Conservation (phyloP, 441 rosid species). For the Populus hybrid region DNA sequence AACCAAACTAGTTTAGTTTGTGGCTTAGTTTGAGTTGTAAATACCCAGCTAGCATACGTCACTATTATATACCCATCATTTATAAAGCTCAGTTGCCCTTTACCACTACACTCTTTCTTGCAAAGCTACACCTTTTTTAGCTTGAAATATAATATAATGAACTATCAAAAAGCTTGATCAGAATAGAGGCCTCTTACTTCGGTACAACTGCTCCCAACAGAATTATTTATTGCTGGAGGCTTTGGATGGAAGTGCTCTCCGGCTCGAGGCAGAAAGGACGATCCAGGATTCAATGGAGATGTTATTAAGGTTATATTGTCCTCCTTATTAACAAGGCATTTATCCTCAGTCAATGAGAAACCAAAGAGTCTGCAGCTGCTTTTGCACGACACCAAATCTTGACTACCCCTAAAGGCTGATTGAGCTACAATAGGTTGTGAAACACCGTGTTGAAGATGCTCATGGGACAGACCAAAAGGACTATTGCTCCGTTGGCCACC, state of each 20-base stretch:
- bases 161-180: constrained; percentile 37
- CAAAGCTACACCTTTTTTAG: not conserved
- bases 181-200: constrained; percentile 53
- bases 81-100: not conserved
- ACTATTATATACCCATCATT: no score
- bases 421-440: constrained; percentile 31
- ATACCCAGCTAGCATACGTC: no score
- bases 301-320: constrained; percentile 26
- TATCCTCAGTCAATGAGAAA: constrained; percentile 71
- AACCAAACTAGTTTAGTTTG: not conserved
- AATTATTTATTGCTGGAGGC: constrained; percentile 32
- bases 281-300: constrained; percentile 25
- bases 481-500: constrained; percentile 16
- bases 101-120: not conserved
- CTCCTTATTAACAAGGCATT: constrained; percentile 30
- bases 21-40: no score
- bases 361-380: constrained; percentile 93
- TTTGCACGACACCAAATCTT: constrained; percentile 49
- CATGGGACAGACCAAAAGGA: constrained; percentile 23
- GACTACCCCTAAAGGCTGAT: constrained; percentile 29
- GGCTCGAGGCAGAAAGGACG: constrained; percentile 39
- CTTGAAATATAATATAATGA: constrained; percentile 28
- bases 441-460: constrained; percentile 22
- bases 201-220: constrained; percentile 53
- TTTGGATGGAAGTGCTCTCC: constrained; percentile 49